Evolutionary conservation across 768 basidiomycete species (phyloP).

Genomic region (Kwoniella mangroviensis): DNA sequence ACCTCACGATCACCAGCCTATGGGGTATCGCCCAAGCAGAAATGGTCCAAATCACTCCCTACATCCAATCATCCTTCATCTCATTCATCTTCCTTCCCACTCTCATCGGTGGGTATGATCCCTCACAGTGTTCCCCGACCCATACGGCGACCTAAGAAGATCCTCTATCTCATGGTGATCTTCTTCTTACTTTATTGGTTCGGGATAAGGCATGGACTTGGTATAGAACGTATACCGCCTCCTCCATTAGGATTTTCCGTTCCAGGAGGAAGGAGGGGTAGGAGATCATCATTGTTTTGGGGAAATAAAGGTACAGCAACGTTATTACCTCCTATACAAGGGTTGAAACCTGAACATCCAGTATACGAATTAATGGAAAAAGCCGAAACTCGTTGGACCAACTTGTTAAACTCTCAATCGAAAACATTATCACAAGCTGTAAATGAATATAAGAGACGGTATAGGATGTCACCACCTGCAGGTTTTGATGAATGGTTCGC

Average conservation of each 20-base stretch:
- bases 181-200: conserved; percentile 57
- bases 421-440: conserved; percentile 77
- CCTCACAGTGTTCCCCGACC: conserved; percentile 34
- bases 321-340: conserved; percentile 12
- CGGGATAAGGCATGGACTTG: conserved; percentile 55
- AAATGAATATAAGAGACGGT: conserved; percentile 77
- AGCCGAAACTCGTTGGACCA: conserved; percentile 47
- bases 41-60: conserved; percentile 2
- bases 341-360: conserved; percentile 45
- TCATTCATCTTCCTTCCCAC: conserved; percentile 17
- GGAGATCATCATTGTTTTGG: conserved; percentile 36
- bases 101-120: conserved; percentile 23
- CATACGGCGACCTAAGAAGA: conserved; percentile 51
- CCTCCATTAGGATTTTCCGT: conserved; percentile 48
- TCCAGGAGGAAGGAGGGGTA: conserved; percentile 38
- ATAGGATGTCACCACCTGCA: conserved; percentile 76
- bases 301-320: conserved; percentile 42
- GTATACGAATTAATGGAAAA: conserved; percentile 57
- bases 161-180: conserved; percentile 53
- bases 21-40: conserved; percentile 21
- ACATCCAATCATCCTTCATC: background rate
- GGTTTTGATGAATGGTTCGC: conserved; percentile 88
- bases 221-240: conserved; percentile 49
- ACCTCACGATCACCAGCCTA: conserved; percentile 6
- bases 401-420: conserved; percentile 67